These are phyloP conservation scores for Biscogniauxia mediterranea DNA, from an alignment of 2,329 filamentous ascomycete genomes.

Conservation along the genomic window DNA sequence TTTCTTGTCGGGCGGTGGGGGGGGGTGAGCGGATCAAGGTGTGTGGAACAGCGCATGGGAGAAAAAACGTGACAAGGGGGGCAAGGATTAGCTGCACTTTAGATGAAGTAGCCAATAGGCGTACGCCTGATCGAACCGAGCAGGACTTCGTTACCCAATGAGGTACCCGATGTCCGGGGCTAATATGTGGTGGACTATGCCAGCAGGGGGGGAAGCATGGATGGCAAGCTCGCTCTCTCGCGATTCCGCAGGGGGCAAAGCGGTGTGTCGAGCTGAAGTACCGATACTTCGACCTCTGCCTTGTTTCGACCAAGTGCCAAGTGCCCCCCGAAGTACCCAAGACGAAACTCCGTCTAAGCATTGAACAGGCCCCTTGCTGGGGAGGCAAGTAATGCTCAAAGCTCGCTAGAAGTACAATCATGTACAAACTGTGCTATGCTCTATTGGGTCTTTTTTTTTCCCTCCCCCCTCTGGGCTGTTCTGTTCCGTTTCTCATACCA, in stretches of 20 bases:
- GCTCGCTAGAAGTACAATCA: slow-evolving; percentile 13
- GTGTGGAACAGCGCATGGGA: slow-evolving; percentile 49
- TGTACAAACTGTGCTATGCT: slow-evolving; percentile 9
- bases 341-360: slow-evolving; percentile 20
- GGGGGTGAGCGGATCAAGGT: slow-evolving; percentile 36
- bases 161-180: slow-evolving; percentile 46
- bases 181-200: slow-evolving; percentile 36
- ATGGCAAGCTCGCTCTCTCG: slow-evolving; percentile 16
- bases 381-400: slow-evolving; percentile 17
- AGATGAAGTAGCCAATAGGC: slow-evolving; percentile 54
- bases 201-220: slow-evolving; percentile 32
- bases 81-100: slow-evolving; percentile 41
- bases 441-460: slow-evolving; percentile 1
- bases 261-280: slow-evolving; percentile 33
- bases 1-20: slow-evolving; percentile 12
- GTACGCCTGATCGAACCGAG: slow-evolving; percentile 36
- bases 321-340: slow-evolving; percentile 11
- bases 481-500: not conserved
- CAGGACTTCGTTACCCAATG: slow-evolving; percentile 50
- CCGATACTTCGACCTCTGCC: slow-evolving; percentile 23
- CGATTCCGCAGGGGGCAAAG: slow-evolving; percentile 23
- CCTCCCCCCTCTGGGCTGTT: not conserved
- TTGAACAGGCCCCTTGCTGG: slow-evolving; percentile 20
- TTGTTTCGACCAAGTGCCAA: slow-evolving; percentile 11
- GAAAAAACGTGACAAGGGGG: slow-evolving; percentile 48